Conservation (phyloP, 2,329 filamentous ascomycete genomes). For the Tolypocladium endophyticum region DNA sequence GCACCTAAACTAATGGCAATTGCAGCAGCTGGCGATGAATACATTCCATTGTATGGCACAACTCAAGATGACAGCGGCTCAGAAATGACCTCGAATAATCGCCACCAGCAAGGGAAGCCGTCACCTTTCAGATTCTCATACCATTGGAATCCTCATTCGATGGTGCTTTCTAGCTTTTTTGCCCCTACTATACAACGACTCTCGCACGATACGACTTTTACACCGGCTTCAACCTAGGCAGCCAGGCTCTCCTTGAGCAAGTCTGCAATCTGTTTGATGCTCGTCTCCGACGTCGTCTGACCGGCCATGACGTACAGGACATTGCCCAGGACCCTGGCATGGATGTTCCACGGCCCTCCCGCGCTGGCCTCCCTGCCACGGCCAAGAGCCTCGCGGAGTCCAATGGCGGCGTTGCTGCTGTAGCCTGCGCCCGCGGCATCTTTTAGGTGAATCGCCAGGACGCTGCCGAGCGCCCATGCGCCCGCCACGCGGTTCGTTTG, state of each 20-base stretch:
- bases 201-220: not conserved
- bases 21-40: too few relatives aligned
- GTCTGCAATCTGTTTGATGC: constrained; percentile 14
- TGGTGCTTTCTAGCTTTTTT: not conserved
- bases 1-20: too few relatives aligned
- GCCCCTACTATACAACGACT: not conserved
- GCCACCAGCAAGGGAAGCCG: too few relatives aligned
- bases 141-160: too few relatives aligned
- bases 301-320: constrained; percentile 49
- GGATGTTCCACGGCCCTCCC: constrained; percentile 34
- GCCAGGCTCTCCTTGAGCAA: constrained; percentile 5
- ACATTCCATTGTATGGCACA: too few relatives aligned
- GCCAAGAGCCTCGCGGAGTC: constrained; percentile 27
- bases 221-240: not conserved
- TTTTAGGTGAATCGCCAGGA: constrained; percentile 53
- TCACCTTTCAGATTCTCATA: too few relatives aligned
- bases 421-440: constrained; percentile 33
- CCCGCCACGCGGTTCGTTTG: constrained; percentile 44
- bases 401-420: constrained; percentile 33
- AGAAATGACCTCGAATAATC: too few relatives aligned
- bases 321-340: constrained; percentile 45
- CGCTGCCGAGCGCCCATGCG: constrained; percentile 64
- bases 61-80: too few relatives aligned
- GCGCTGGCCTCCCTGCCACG: constrained; percentile 8
- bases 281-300: constrained; percentile 27